Evolutionary conservation across 495 filamentous ascomycete genomes (phyloP).

Genomic region (Penicillium manginii): DNA sequence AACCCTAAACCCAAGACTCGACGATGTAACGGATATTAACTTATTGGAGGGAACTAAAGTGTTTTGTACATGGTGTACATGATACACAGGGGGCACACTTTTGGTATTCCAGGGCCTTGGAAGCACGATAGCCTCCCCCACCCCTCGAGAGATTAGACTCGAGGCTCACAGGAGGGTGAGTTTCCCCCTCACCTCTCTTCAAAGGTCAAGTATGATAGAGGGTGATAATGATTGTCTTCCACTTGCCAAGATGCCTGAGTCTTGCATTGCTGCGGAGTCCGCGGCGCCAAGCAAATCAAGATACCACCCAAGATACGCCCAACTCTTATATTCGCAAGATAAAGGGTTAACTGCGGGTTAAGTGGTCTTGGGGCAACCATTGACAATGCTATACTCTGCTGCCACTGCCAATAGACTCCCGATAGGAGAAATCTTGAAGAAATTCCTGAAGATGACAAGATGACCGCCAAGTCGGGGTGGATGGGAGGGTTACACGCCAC

Average conservation of each 20-base stretch:
- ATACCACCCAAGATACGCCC: constrained; percentile 27
- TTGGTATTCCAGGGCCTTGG: neutral
- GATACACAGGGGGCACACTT: neutral
- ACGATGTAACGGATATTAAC: constrained; percentile 14
- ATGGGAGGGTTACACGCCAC: constrained; percentile 19
- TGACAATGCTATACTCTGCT: neutral
- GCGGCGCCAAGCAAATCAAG: constrained; percentile 20
- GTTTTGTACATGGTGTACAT: constrained; percentile 1
- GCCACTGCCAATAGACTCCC: neutral
- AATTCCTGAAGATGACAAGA: neutral
- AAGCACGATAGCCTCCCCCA: neutral
- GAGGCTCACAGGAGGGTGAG: neutral
- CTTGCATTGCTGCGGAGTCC: constrained; percentile 24
- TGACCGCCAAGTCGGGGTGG: constrained; percentile 7
- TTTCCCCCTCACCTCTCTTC: neutral
- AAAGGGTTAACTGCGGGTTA: neutral
- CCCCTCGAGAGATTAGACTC: neutral
- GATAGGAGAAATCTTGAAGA: neutral
- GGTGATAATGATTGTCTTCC: neutral
- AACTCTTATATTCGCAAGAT: constrained; percentile 14
- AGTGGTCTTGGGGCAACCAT: neutral
- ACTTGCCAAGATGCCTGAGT: constrained; percentile 21
- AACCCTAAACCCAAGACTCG: neutral
- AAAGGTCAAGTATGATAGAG: neutral
- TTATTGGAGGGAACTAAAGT: neutral